Evolutionary conservation across 371 early-diverging fungal species (phyloP).

Genomic region (Mortierella sp.): DNA sequence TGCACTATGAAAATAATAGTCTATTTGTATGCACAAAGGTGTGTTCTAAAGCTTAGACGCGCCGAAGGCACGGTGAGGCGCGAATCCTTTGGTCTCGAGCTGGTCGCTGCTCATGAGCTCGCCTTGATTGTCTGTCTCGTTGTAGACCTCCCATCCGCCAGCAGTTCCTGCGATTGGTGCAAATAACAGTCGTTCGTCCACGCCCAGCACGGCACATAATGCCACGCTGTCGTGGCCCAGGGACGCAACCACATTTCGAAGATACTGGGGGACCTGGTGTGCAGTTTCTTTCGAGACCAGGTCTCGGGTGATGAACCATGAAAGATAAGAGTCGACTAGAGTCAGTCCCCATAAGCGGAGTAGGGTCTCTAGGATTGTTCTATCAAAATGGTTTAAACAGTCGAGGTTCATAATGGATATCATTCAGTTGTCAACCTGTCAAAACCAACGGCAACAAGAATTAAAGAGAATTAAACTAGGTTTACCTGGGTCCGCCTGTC

Average conservation of each 20-base stretch:
- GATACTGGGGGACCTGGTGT: constrained; percentile 31
- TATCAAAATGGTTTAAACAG: no score
- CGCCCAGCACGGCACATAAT: constrained; percentile 64
- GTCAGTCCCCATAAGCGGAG: constrained; percentile 27
- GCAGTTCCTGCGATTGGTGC: constrained; percentile 70
- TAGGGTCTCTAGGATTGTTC: constrained; percentile 17
- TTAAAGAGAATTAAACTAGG: constrained; percentile 37
- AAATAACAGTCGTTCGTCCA: constrained; percentile 61
- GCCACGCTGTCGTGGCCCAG: constrained; percentile 58
- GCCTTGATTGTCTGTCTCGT: constrained; percentile 64
- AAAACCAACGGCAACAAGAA: constrained; percentile 23
- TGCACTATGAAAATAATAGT: no score
- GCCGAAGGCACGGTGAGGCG: not conserved
- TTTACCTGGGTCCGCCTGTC: constrained; percentile 30
- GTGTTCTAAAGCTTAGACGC: constrained; percentile 15
- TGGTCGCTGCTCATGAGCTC: constrained; percentile 35
- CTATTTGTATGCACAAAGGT: not conserved
- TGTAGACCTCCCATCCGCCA: constrained; percentile 63
- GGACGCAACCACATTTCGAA: constrained; percentile 51
- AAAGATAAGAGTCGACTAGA: constrained; percentile 56
- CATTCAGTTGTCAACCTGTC: no score
- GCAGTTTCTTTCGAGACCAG: constrained; percentile 56
- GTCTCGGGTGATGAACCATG: constrained; percentile 59
- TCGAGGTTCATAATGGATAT: no score
- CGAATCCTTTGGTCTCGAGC: constrained; percentile 20